Conservation (phyloP, 176 grass and related monocot genomes). For the Thalia dealbata region DNA sequence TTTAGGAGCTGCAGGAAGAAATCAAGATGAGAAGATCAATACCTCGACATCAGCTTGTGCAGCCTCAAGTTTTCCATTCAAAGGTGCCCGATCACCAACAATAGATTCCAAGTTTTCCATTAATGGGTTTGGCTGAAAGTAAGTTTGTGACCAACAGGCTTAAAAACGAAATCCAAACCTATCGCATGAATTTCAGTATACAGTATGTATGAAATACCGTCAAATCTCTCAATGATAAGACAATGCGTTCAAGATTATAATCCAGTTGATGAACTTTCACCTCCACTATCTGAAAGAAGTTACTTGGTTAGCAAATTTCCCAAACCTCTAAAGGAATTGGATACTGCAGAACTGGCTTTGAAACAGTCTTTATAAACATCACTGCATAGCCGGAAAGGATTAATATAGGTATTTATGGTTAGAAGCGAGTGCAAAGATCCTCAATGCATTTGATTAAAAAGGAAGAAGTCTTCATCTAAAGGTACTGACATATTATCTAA, state of each 20-base stretch:
- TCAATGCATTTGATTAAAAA: background rate
- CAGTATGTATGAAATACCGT: constrained; percentile 30
- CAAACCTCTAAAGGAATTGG: constrained; percentile 2
- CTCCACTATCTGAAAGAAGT: constrained; percentile 49
- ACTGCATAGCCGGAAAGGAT: background rate
- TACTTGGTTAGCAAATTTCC: background rate
- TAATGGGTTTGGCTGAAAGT: constrained; percentile 43
- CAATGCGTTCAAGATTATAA: constrained; percentile 56
- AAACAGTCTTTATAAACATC: background rate
- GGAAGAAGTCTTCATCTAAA: background rate
- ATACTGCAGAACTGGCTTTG: background rate
- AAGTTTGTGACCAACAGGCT: background rate
- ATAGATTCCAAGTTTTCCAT: constrained; percentile 54
- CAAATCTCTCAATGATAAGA: constrained; percentile 79
- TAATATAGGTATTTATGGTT: too few relatives aligned
- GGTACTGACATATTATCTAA: background rate
- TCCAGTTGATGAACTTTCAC: constrained; percentile 55
- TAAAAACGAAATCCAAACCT: background rate
- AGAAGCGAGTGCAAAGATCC: too few relatives aligned
- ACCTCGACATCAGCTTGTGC: constrained; percentile 73
- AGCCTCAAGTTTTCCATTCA: constrained; percentile 58
- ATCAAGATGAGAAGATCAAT: background rate
- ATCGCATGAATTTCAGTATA: background rate
- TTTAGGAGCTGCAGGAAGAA: background rate
- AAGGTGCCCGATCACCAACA: constrained; percentile 45